These are phyloP conservation scores for Medicago truncatula DNA, from an alignment of 306 rosid species.

Conservation along the genomic window MtrunA17r5.0-ANR NC_053047.1:34647501-34648000, in stretches of 20 bases:
- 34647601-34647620: constrained; percentile 30
- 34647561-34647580: constrained; percentile 23
- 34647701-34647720: constrained; percentile 54
- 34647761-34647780: constrained; percentile 19
- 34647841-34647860: neutral
- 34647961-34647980: constrained; percentile 63
- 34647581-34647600: neutral
- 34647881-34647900: constrained; percentile 31
- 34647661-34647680: constrained; percentile 36
- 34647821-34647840: neutral
- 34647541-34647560: constrained; percentile 9
- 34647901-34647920: constrained; percentile 36
- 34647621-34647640: constrained; percentile 46
- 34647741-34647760: constrained; percentile 48
- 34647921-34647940: constrained; percentile 40
- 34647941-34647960: constrained; percentile 62
- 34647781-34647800: constrained; percentile 37
- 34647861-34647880: neutral
- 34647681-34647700: constrained; percentile 38
- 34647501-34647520: constrained; percentile 5
- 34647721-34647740: constrained; percentile 45
- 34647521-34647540: constrained; percentile 5
- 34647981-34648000: constrained; percentile 41
- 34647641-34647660: constrained; percentile 51
- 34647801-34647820: constrained; percentile 20